Percentiles rank a stretch among this genome's conserved stretches.
Conservation (phyloP, 805 yeast genomes). For the Grigorovia humatica region DNA sequence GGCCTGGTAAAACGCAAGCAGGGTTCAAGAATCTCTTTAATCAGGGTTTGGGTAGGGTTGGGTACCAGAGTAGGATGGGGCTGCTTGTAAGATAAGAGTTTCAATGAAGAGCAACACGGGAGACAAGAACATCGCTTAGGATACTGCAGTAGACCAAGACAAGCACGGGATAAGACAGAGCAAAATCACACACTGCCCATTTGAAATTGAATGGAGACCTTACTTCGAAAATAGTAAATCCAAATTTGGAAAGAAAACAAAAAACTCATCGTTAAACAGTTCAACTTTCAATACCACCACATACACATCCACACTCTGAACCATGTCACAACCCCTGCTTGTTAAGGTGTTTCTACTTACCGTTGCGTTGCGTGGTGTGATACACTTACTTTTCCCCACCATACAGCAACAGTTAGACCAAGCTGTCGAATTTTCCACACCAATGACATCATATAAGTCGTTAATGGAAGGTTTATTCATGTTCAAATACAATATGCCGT, state of each 20-base stretch:
- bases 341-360: background rate
- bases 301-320: background rate
- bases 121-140: too few species aligned
- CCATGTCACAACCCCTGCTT: background rate
- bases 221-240: background rate
- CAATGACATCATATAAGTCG: slow-evolving; percentile 32
- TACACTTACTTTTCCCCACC: slow-evolving; percentile 14
- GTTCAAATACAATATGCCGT: slow-evolving; percentile 44
- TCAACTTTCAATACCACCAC: background rate
- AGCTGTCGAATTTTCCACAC: slow-evolving; percentile 28
- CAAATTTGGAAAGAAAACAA: background rate
- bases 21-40: too few species aligned
- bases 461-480: slow-evolving; percentile 61
- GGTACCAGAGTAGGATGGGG: too few species aligned
- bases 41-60: too few species aligned
- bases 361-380: background rate
- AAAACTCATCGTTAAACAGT: too few species aligned
- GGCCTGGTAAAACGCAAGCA: too few species aligned
- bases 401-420: slow-evolving; percentile 20
- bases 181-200: too few species aligned
- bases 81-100: too few species aligned
- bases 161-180: too few species aligned
- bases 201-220: too few species aligned
- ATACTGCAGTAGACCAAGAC: too few species aligned
- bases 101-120: too few species aligned